Base-by-base conservation (phyloP, 202 grass and related monocot species). In the Dendrocalamus latiflorus region DNA sequence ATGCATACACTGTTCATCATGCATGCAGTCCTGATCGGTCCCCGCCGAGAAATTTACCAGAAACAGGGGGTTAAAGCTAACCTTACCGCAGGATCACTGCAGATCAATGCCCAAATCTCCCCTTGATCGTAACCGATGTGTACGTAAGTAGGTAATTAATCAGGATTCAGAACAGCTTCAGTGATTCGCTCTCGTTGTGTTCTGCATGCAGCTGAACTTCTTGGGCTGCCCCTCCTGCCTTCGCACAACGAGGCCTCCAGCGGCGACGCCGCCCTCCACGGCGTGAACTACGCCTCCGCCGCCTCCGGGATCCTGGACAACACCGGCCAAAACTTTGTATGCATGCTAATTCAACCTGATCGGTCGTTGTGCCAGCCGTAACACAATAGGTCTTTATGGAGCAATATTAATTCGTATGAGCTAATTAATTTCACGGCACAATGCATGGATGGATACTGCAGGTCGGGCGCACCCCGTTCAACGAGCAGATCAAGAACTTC, bases 271-370 rank as follows among this genome's bases (percentile, higher is more conserved):
- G 81, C 85, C 2, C 89, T 95, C 28, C 91, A 84, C 49, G 96
- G 96, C 9, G 93, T 95, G 79, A 99, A 99, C 93, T 99, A 92
- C 63, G 96, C 96, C 2, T 96, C 96, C 0, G 96, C 96, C 7
- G 96, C 96, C 15, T 87, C 91, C 2, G 96, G 96, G 20, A 99
- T 95, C 85, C 85, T 99, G 15, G 96, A 99, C 86, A 70, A 89
- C 87, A 99, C 96, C 9, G 96, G 96, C 4, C 87, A 82, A 82
- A 95, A 98, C 88, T 98, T 98, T 58, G 95, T 97, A 84, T 77
- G 94, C 1, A 53, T 47, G 63, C 48, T 58, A 21, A 58, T 25
- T 5, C 12, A 24, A 58, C 55, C 21, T 39, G 34, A 58, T 20
- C 50, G 36, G 8, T 17, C 15, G 15, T 10, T 38, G 16, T 33